These are phyloP conservation scores for Phytopythium kandeliae DNA, from an alignment of 352 stramenopile genomes.

Conservation along the genomic window DNA sequence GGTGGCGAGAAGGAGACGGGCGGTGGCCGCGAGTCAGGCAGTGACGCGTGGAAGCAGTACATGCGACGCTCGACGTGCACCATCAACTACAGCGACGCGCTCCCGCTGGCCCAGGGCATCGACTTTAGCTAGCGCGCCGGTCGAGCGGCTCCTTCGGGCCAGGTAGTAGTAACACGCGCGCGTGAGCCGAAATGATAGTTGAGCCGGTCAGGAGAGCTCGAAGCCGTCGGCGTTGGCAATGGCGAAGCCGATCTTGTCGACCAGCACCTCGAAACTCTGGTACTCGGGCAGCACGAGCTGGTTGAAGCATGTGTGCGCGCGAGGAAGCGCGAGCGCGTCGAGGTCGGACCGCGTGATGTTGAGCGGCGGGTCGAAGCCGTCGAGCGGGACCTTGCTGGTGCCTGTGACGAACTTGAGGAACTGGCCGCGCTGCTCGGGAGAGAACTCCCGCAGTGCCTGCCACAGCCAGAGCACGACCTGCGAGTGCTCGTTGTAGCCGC, in stretches of 20 bases:
- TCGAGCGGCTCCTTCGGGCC: no score
- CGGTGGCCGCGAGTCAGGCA: slow-evolving; percentile 87
- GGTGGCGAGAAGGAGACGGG: slow-evolving; percentile 92
- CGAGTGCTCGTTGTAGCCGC: slow-evolving; percentile 69
- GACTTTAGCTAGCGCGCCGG: slow-evolving; percentile 68
- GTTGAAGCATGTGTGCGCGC: slow-evolving; percentile 87
- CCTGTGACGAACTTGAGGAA: slow-evolving; percentile 87
- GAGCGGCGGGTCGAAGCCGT: slow-evolving; percentile 83
- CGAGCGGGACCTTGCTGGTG: slow-evolving; percentile 75
- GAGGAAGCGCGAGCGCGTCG: slow-evolving; percentile 53
- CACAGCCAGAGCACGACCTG: slow-evolving; percentile 83
- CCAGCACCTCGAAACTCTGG: slow-evolving; percentile 46
- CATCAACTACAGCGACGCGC: slow-evolving; percentile 91
- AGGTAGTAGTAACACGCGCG: neutral
- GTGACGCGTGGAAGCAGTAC: slow-evolving; percentile 93
- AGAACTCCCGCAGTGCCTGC: slow-evolving; percentile 71
- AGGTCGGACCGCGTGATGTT: slow-evolving; percentile 83
- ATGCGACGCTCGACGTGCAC: slow-evolving; percentile 93
- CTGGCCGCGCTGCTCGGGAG: slow-evolving; percentile 40
- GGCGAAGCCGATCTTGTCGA: slow-evolving; percentile 72
- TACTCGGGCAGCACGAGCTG: slow-evolving; percentile 85
- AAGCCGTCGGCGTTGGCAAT: slow-evolving; percentile 80
- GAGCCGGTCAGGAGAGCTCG: slow-evolving; percentile 46
- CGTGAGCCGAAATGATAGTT: neutral
- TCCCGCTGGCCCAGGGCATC: slow-evolving; percentile 91